Percentiles rank a stretch among this genome's conserved stretches.
phyloP scores from a whole-genome alignment of 371 early-diverging fungal species.

The Coemansia sp. region DNA sequence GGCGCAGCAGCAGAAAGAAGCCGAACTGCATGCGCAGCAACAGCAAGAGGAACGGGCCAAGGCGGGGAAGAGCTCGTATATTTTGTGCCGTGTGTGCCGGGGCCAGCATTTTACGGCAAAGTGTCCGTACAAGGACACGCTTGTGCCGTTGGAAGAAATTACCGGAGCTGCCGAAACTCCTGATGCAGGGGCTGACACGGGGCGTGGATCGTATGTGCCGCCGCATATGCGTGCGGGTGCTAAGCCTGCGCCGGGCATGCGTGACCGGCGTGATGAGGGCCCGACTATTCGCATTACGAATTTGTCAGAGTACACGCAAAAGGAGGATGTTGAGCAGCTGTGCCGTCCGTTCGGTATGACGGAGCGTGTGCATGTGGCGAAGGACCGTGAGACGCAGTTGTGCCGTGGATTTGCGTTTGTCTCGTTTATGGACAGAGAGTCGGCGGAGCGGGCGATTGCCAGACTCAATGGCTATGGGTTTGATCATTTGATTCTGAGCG shows the following conservation, averaged over 20 bases:
- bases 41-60: conserved; percentile 49
- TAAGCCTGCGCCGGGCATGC: conserved; percentile 52
- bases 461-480: conserved; percentile 90
- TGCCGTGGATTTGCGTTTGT: conserved; percentile 98
- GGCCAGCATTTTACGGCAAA: conserved; percentile 94
- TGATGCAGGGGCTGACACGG: conserved; percentile 23
- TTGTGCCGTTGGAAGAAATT: conserved; percentile 59
- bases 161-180: conserved; percentile 45
- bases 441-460: conserved; percentile 81
- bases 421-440: conserved; percentile 73
- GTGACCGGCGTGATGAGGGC: conserved; percentile 74
- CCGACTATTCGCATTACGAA: conserved; percentile 93
- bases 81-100: conserved; percentile 94
- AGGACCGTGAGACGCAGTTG: conserved; percentile 77
- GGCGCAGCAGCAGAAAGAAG: conserved; percentile 39
- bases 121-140: conserved; percentile 96
- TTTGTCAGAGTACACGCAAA: conserved; percentile 89
- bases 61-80: conserved; percentile 66
- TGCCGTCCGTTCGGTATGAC: conserved; percentile 82
- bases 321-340: conserved; percentile 85
- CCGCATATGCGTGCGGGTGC: conserved; percentile 59
- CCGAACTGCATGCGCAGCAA: conserved; percentile 22
- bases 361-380: conserved; percentile 78
- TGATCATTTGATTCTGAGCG: conserved; percentile 89
- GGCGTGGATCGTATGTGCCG: conserved; percentile 56